A percentile compares a stretch with the other conserved stretches of the same genome.
These are phyloP conservation scores for Umbelopsis ramanniana DNA, from an alignment of 192 early-diverging fungal species.

Conservation along the genomic window DNA sequence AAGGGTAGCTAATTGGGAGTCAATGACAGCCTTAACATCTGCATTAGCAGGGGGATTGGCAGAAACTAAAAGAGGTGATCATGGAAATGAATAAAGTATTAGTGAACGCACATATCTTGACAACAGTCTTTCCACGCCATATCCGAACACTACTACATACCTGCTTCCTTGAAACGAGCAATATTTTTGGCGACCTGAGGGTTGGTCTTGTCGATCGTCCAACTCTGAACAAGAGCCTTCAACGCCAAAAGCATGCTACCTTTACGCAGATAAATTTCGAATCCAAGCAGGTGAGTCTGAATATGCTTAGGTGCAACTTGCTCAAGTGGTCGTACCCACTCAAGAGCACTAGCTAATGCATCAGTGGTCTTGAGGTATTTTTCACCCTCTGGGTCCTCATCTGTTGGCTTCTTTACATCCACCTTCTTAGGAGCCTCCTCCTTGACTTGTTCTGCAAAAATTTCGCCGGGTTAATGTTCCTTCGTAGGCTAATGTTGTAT, in stretches of 20 bases:
- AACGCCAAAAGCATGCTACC: constrained; percentile 73
- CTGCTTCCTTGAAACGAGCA: constrained; percentile 49
- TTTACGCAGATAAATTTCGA: constrained; percentile 69
- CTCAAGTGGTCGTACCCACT: constrained; percentile 77
- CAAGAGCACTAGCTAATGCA: constrained; percentile 75
- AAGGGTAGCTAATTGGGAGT: constrained; percentile 6
- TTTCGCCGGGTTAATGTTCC: not conserved
- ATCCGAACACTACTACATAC: constrained; percentile 22
- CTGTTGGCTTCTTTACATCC: constrained; percentile 45
- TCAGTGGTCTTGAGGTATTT: constrained; percentile 64
- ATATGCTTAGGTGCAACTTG: constrained; percentile 55
- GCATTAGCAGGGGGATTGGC: not conserved
- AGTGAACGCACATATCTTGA: not conserved
- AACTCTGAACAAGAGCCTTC: constrained; percentile 57
- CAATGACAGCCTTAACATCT: constrained; percentile 17
- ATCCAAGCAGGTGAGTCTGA: constrained; percentile 67
- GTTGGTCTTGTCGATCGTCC: constrained; percentile 47
- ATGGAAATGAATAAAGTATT: not conserved
- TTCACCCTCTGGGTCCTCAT: constrained; percentile 75
- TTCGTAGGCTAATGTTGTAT: not conserved
- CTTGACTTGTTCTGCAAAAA: constrained; percentile 33
- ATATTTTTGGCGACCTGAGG: constrained; percentile 49
- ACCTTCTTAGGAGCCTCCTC: constrained; percentile 53
- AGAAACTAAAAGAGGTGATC: not conserved
- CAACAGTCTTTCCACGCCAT: no score